Percentiles rank a stretch among this genome's conserved stretches.
phyloP scores from a whole-genome alignment of 1,139 yeast genomes.

The Sugiyamaella pinicola region DNA sequence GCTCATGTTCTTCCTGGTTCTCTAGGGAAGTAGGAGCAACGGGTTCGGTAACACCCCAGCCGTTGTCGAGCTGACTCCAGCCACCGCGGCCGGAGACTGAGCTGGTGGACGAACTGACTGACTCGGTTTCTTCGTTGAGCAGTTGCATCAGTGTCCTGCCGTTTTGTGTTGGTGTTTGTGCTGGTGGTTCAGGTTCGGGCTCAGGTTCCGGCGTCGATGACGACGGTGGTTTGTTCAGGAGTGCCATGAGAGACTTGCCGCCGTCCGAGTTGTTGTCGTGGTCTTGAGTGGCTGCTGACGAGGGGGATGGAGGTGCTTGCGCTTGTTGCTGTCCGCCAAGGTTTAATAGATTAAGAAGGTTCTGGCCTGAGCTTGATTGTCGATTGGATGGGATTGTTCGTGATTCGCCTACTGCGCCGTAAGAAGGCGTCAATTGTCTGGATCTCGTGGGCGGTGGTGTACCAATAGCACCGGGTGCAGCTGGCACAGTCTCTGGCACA shows the following conservation, averaged over 20 bases:
- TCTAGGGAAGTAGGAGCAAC: background rate
- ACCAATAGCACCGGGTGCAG: background rate
- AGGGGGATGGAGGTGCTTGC: background rate
- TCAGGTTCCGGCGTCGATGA: background rate
- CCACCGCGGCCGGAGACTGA: too few species aligned
- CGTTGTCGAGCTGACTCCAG: too few species aligned
- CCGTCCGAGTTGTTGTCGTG: background rate
- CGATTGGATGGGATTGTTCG: slow-evolving; percentile 1
- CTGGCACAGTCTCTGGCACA: too few species aligned
- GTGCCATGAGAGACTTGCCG: slow-evolving; percentile 2
- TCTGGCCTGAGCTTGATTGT: slow-evolving; percentile 18
- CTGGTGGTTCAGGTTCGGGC: background rate
- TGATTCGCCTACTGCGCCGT: slow-evolving; percentile 21
- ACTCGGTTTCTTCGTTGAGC: too few species aligned
- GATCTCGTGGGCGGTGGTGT: slow-evolving; percentile 2
- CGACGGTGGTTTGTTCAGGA: background rate
- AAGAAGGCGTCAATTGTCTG: slow-evolving; percentile 11
- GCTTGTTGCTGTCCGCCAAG: background rate
- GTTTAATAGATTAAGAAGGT: slow-evolving; percentile 12
- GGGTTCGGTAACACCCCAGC: background rate
- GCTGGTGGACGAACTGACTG: background rate
- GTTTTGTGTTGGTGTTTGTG: background rate
- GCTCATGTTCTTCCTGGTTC: background rate
- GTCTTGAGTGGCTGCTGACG: background rate
- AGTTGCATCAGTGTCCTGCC: slow-evolving; percentile 8